A percentile compares a stretch with the other conserved stretches of the same genome.
These are phyloP conservation scores for Streptanthus diversifolius DNA, from an alignment of 345 rosid genomes.

Conservation along the genomic window DNA sequence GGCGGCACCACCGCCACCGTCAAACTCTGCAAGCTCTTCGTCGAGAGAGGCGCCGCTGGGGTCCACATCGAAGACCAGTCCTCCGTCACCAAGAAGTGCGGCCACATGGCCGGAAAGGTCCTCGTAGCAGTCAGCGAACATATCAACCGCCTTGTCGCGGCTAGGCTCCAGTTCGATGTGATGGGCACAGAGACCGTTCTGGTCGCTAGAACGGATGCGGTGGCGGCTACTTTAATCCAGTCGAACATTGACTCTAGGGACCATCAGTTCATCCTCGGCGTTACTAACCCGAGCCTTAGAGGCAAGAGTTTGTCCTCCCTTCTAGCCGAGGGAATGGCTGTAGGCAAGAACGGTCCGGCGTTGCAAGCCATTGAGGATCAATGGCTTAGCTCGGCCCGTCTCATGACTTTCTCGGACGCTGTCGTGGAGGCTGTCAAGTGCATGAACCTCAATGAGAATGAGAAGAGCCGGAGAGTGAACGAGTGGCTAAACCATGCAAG, in stretches of 20 bases:
- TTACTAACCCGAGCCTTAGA: constrained; percentile 62
- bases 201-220: constrained; percentile 94
- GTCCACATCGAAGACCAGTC: constrained; percentile 96
- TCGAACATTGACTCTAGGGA: constrained; percentile 79
- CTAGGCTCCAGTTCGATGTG: constrained; percentile 88
- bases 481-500: constrained; percentile 71
- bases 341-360: constrained; percentile 67
- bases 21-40: constrained; percentile 92
- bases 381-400: constrained; percentile 69
- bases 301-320: constrained; percentile 64
- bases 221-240: constrained; percentile 78
- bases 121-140: constrained; percentile 91
- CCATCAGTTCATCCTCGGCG: constrained; percentile 93
- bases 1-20: constrained; percentile 95
- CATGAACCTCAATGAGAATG: constrained; percentile 54
- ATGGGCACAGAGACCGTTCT: constrained; percentile 92
- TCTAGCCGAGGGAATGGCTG: constrained; percentile 71
- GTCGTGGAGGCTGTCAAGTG: constrained; percentile 58
- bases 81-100: constrained; percentile 90
- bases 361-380: constrained; percentile 82
- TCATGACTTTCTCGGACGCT: constrained; percentile 73
- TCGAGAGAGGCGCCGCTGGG: constrained; percentile 93
- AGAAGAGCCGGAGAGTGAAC: constrained; percentile 53
- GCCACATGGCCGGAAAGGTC: constrained; percentile 97
- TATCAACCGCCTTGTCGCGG: constrained; percentile 88